Base-by-base conservation (phyloP, 179 eudicot species). In the Nepenthes alata region DNA sequence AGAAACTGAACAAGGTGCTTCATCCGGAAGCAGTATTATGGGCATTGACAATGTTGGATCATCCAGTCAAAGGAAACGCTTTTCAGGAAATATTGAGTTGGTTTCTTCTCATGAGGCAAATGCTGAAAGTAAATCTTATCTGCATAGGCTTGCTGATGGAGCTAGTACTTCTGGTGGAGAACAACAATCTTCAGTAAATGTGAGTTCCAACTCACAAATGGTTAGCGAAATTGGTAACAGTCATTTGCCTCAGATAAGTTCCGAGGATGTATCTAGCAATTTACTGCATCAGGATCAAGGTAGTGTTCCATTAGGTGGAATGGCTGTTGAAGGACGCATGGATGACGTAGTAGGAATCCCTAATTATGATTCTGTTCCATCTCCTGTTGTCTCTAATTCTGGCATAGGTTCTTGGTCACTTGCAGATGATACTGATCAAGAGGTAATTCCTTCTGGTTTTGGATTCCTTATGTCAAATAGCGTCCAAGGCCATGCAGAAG, bases 391-490 rank as follows among this genome's bases (percentile, higher is more conserved):
- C 58, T 71, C 79, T 56, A 79, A 65, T 60, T 69, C 79, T 38
- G 53, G 51, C 61, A 25, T 61, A 57, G 75, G 70, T 55, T 75
- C 75, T 47, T 72, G 53, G 16, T 60, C 70, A 49, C 73, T 12
- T 14, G 72, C 70, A 60, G 75, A 74, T 71, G 79, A 75, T 61
- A 11, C 49, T 55, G 52, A 63, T 63, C 73, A 67, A 58, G 81
- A 75, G 63, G 50, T 66, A 55, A 36, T 64, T 15, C 66, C 83
- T 65, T 67, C 82, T 48, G 80, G 69, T 65, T 62, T 74, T 47
- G 91, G 71, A 62, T 68, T 70, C 39, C 67, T 59, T 66, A 58
- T 74, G 61, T 70, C 83, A 60, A 80, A 78, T 64, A 74, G 77
- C 60, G 74, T 63, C 37, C 82, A 60, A 69, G 65, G 61, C 53